Conservation (phyloP, 2,329 filamentous ascomycete species). For the Penicillium digitatum region DNA sequence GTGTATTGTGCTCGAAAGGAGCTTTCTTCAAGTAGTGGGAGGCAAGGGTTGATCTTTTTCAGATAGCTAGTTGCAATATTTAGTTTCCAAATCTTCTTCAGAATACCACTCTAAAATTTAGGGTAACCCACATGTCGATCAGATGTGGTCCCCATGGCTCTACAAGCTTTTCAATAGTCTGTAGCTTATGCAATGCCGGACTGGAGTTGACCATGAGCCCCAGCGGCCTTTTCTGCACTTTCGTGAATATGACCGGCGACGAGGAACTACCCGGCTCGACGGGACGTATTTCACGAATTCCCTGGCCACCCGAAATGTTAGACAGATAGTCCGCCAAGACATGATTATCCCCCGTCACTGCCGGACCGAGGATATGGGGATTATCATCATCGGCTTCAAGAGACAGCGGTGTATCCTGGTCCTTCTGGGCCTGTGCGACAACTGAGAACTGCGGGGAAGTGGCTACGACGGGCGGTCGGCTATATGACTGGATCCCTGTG, state of each 20-base stretch:
- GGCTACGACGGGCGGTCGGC: background rate
- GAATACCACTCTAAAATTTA: background rate
- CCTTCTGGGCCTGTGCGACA: background rate
- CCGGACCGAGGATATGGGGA: constrained; percentile 16
- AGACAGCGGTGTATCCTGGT: constrained; percentile 1
- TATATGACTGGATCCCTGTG: background rate
- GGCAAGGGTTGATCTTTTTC: constrained; percentile 48
- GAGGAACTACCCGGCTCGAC: constrained; percentile 13
- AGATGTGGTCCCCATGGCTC: constrained; percentile 1
- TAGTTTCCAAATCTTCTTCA: background rate
- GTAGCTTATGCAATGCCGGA: constrained; percentile 2
- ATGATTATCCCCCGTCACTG: constrained; percentile 45
- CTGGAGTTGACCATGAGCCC: constrained; percentile 4
- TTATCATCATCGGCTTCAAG: constrained; percentile 14
- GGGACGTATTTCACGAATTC: constrained; percentile 21
- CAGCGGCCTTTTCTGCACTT: constrained; percentile 11
- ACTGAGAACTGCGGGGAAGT: background rate
- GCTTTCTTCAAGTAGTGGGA: constrained; percentile 52
- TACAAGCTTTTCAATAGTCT: constrained; percentile 52
- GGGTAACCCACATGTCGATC: constrained; percentile 1
- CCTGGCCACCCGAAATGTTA: constrained; percentile 19
- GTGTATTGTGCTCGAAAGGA: constrained; percentile 45
- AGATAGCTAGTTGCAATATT: constrained; percentile 43
- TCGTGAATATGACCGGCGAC: constrained; percentile 22
- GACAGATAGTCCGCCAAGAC: constrained; percentile 52